phyloP scores from a whole-genome alignment of 345 rosid species.

The Eucalyptus dawsonii region DNA sequence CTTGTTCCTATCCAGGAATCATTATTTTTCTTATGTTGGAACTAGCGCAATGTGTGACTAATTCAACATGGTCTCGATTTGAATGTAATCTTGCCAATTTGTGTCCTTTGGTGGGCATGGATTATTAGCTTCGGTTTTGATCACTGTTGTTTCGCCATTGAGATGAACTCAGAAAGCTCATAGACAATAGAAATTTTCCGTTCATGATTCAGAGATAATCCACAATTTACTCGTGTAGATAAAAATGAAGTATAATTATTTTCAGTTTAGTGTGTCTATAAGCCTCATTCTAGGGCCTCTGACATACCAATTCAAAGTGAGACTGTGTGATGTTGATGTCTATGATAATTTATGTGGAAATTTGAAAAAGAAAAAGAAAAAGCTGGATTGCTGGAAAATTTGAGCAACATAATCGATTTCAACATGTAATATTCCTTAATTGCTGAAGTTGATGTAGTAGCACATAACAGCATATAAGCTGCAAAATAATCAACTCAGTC shows the following conservation, averaged over 20 bases:
- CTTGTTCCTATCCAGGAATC: neutral
- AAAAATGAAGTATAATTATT: neutral
- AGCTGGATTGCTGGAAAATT: neutral
- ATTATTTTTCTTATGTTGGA: neutral
- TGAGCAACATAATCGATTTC: neutral
- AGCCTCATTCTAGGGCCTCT: neutral
- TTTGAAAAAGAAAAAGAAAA: neutral
- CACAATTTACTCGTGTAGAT: neutral
- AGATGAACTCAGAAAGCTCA: neutral
- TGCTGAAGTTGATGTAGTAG: neutral
- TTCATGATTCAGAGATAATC: neutral
- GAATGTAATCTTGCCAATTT: neutral
- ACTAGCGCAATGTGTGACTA: neutral
- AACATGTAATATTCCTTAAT: neutral
- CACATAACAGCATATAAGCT: neutral
- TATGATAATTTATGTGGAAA: neutral
- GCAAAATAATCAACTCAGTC: neutral
- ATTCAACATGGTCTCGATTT: neutral
- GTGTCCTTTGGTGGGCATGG: neutral
- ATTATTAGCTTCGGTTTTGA: neutral
- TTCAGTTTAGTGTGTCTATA: neutral
- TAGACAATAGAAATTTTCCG: neutral
- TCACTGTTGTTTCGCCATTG: neutral
- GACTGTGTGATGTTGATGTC: neutral
- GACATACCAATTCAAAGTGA: neutral